phyloP scores from a whole-genome alignment of 2,329 filamentous ascomycete genomes.

The Cladophialophora immunda region DNA sequence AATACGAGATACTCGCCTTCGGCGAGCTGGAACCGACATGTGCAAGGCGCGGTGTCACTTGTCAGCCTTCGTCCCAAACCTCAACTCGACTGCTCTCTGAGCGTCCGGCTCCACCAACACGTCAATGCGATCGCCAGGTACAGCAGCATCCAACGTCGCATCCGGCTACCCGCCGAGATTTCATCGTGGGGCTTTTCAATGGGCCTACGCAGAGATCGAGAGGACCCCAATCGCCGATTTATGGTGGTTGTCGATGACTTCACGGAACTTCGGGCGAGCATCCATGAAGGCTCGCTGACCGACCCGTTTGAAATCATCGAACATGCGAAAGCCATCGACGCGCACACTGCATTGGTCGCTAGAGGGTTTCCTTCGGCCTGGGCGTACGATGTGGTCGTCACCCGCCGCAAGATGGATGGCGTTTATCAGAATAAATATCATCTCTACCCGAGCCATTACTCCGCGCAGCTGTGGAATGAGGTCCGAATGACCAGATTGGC shows the following conservation, averaged over 20 bases:
- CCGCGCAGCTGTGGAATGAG: slow-evolving; percentile 40
- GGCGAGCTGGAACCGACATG: slow-evolving; percentile 17
- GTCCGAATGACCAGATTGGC: slow-evolving; percentile 41
- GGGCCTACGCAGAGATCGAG: background rate
- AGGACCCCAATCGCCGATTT: slow-evolving; percentile 11
- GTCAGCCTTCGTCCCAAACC: slow-evolving; percentile 13
- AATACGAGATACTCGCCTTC: slow-evolving; percentile 9
- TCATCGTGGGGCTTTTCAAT: background rate
- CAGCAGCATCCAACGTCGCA: slow-evolving; percentile 18
- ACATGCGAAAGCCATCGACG: slow-evolving; percentile 14
- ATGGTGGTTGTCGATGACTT: slow-evolving; percentile 22
- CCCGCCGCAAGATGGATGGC: background rate
- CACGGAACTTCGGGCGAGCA: slow-evolving; percentile 20
- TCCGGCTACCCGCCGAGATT: slow-evolving; percentile 10
- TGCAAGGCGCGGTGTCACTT: slow-evolving; percentile 24
- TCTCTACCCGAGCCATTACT: slow-evolving; percentile 35
- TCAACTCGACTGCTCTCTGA: slow-evolving; percentile 1
- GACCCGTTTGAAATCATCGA: slow-evolving; percentile 22
- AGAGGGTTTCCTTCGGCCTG: slow-evolving; percentile 25
- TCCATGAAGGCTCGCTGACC: slow-evolving; percentile 18
- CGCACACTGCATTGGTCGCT: background rate
- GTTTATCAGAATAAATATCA: slow-evolving; percentile 37
- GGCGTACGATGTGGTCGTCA: slow-evolving; percentile 30
- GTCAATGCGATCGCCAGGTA: slow-evolving; percentile 11
- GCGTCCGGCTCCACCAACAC: slow-evolving; percentile 16